Evolutionary conservation across 805 yeast genomes (phyloP).

Genomic region (Starmerella floricola): DNA sequence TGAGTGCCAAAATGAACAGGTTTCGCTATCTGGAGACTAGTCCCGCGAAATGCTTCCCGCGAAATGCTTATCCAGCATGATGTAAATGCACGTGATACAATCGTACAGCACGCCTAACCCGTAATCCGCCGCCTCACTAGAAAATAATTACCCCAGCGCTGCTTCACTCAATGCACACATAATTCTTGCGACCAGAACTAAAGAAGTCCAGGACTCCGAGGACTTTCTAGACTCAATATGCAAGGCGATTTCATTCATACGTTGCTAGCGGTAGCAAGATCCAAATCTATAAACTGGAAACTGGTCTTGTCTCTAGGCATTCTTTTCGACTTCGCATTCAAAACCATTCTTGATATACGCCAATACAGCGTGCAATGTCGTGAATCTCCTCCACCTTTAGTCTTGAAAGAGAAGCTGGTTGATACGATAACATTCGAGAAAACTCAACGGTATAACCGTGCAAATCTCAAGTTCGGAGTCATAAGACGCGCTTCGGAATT

Average conservation of each 20-base stretch:
- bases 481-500: conserved; percentile 41
- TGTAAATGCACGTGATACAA: no score
- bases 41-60: no score
- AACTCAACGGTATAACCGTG: conserved; percentile 64
- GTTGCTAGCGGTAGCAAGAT: not conserved
- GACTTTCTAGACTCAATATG: no score
- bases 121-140: no score
- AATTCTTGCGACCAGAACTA: no score
- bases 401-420: conserved; percentile 50
- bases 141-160: no score
- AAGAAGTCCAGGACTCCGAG: no score
- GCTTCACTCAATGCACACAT: no score
- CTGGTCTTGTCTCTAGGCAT: conserved; percentile 59
- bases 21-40: no score
- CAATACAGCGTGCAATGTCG: conserved; percentile 40
- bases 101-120: no score
- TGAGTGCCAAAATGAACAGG: no score
- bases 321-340: conserved; percentile 62
- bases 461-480: conserved; percentile 62
- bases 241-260: not conserved
- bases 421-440: conserved; percentile 62
- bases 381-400: conserved; percentile 48
- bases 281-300: conserved; percentile 48
- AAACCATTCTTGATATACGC: conserved; percentile 58
- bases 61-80: no score